phyloP scores from a whole-genome alignment of 129 eudicot genomes.

The Mikania micrantha region DNA sequence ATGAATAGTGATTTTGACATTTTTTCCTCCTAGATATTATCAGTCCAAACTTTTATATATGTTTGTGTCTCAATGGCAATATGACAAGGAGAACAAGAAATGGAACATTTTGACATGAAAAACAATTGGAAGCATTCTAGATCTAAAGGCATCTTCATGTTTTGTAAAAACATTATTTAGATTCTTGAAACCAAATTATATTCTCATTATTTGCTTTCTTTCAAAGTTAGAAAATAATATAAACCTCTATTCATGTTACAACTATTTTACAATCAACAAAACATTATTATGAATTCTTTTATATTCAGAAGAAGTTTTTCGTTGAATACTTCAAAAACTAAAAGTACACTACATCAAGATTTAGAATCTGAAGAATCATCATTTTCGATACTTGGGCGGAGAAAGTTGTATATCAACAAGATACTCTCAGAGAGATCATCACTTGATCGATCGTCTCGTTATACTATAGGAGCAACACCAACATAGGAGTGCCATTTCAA shows the following conservation, averaged over 20 bases:
- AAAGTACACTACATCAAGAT: constrained; percentile 20
- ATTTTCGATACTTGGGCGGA: constrained; percentile 29
- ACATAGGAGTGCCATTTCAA: constrained; percentile 57
- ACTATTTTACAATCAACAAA: neutral
- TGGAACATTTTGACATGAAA: constrained; percentile 17
- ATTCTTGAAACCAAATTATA: neutral
- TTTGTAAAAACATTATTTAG: too few species aligned
- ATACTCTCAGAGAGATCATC: constrained; percentile 53
- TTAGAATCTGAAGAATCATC: constrained; percentile 9
- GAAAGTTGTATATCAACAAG: constrained; percentile 27
- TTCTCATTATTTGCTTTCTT: too few species aligned
- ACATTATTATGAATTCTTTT: constrained; percentile 19
- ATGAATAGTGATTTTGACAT: neutral
- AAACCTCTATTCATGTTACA: too few species aligned
- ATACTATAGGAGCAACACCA: constrained; percentile 29
- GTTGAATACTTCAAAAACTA: constrained; percentile 20
- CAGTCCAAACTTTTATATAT: constrained; percentile 5
- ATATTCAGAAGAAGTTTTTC: constrained; percentile 19
- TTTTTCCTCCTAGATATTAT: neutral
- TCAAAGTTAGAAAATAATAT: too few species aligned
- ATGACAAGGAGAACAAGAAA: constrained; percentile 17
- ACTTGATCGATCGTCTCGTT: constrained; percentile 52
- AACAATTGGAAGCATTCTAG: constrained; percentile 16
- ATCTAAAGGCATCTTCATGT: too few species aligned
- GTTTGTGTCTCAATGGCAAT: constrained; percentile 11